Base-by-base conservation (phyloP, 768 basidiomycete genomes). In the Plicaturopsis crispa region DNA sequence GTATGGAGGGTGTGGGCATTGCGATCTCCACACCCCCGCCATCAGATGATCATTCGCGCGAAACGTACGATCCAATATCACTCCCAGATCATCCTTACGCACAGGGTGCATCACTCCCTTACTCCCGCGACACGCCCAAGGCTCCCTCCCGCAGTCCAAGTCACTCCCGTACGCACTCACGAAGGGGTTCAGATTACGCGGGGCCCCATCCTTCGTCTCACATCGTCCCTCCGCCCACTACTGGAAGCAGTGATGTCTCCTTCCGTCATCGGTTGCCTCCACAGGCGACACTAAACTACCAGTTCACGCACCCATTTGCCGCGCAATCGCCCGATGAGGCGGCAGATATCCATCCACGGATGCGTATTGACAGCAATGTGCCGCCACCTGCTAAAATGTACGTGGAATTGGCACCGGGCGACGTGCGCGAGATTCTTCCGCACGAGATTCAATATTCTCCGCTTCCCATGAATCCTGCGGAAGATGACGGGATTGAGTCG, bases 1-100 rank as follows among this genome's bases (percentile, higher is more conserved):
- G 45, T 7, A 36, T 35, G 12, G 51, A 46, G 30, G 51, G 23
- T 8, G 58, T 73, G 1, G 71, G 71, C 8, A 59, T 73, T 37
- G 72, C 71, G 4, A 53, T 73, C 21, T 62, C 69, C 4, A 56
- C 65, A 2, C 61, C 66, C 0, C 49, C 54, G 5, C 42, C 44
- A 10, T 31, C 38, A 5, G 60, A 59, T 4, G 51, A 54, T 18
- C 33, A 40, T 23, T 33, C 36, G 5, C 42, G 20, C 6, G 32
- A 40, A 12, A 40, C 47, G 3, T 35, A 31, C 17, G 51, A 51
- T 26, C 49, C 52, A 2, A 43, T 55, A 16, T 39, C 43, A 30
- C 23, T 59, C 12, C 57, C 56, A 2, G 48, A 44, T 23, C 69
- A 66, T 47, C 65, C 67, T 1, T 65, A 62, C 38, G 63, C 62